A percentile compares a stretch with the other conserved stretches of the same genome.
Conservation (phyloP, 2,329 filamentous ascomycete genomes). For the Zymoseptoria tritici region DNA sequence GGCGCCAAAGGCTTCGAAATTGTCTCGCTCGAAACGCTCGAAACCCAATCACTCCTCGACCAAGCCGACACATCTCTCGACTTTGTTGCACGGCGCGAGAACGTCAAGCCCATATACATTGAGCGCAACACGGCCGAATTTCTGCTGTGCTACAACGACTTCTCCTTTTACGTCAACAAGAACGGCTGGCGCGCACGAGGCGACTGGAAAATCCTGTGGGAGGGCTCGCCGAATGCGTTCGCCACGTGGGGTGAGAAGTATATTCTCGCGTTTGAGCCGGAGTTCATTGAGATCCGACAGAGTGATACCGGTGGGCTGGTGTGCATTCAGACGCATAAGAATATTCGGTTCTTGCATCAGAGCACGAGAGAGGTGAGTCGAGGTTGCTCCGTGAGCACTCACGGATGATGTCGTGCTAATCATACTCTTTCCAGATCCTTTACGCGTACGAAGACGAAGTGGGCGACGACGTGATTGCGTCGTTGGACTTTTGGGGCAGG, state of each 20-base stretch:
- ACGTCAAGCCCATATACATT: conserved; percentile 83
- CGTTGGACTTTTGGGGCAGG: conserved; percentile 84
- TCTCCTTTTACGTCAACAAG: conserved; percentile 97
- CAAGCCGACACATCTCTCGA: conserved; percentile 97
- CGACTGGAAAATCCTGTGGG: conserved; percentile 97
- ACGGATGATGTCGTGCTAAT: no score
- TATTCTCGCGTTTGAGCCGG: conserved; percentile 93
- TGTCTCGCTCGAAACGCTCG: conserved; percentile 91
- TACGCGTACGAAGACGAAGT: conserved; percentile 96
- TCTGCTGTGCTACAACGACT: conserved; percentile 94
- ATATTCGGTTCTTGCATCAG: conserved; percentile 90
- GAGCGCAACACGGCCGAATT: conserved; percentile 96
- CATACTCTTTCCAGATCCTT: conserved; percentile 44
- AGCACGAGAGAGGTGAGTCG: conserved; percentile 83
- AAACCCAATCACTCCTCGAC: conserved; percentile 92
- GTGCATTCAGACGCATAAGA: conserved; percentile 92
- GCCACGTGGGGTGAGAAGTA: conserved; percentile 86
- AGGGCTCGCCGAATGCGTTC: conserved; percentile 85
- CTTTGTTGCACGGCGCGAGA: conserved; percentile 90
- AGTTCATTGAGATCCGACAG: conserved; percentile 93
- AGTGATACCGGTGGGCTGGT: conserved; percentile 87
- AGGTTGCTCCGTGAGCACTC: no score
- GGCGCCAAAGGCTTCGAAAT: conserved; percentile 96
- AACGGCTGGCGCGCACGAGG: conserved; percentile 95
- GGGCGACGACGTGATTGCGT: conserved; percentile 87